phyloP scores from a whole-genome alignment of 257 asterid species.

The Anisodus acutangulus region DNA sequence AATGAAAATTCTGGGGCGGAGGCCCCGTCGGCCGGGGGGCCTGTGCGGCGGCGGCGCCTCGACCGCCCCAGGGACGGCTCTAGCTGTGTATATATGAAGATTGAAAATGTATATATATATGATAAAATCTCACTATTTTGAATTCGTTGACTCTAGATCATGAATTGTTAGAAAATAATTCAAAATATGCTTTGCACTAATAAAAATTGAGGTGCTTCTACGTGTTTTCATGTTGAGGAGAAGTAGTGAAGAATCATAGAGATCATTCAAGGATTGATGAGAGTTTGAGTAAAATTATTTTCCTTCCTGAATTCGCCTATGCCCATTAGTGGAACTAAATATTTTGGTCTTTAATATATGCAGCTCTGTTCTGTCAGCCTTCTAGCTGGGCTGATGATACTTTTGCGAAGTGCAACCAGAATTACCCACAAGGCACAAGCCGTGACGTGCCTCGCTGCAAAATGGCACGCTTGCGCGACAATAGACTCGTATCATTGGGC shows the following conservation, averaged over 20 bases:
- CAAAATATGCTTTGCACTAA: no score
- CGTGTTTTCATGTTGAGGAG: no score
- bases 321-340: not conserved
- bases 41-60: no score
- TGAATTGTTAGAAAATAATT: not conserved
- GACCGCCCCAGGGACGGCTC: not conserved
- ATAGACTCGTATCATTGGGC: slow-evolving; percentile 66
- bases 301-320: not conserved
- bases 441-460: slow-evolving; percentile 85
- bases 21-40: no score
- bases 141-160: not conserved
- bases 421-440: slow-evolving; percentile 94
- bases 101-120: not conserved
- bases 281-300: no score
- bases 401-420: slow-evolving; percentile 81
- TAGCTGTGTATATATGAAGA: not conserved
- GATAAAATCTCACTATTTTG: not conserved
- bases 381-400: slow-evolving; percentile 76
- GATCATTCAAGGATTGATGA: no score
- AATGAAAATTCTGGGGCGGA: no score
- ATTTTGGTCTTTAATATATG: slow-evolving; percentile 7
- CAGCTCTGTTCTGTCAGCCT: slow-evolving; percentile 87
- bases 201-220: no score
- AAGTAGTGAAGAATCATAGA: no score
- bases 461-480: slow-evolving; percentile 95